phyloP scores from a whole-genome alignment of 192 early-diverging fungal species.

The Funneliformis mosseae region DNA sequence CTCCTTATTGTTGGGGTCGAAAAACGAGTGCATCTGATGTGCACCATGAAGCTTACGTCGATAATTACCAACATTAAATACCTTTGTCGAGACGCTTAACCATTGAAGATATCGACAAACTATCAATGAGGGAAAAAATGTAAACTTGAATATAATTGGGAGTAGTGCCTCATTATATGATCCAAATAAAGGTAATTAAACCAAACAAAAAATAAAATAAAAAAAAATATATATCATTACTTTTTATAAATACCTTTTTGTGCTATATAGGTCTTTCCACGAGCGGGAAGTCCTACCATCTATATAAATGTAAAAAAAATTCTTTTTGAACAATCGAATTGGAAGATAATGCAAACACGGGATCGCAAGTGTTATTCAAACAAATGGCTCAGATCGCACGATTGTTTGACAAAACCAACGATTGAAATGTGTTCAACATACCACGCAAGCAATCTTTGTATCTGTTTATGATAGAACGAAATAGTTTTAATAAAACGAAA shows the following conservation, averaged over 20 bases:
- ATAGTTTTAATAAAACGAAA: background rate
- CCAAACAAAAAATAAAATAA: background rate
- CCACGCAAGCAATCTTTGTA: slow-evolving; percentile 53
- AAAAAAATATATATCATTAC: background rate
- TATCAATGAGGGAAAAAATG: slow-evolving; percentile 35
- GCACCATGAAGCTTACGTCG: slow-evolving; percentile 89
- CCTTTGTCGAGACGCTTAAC: slow-evolving; percentile 90
- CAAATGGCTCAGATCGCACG: background rate
- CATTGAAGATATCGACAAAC: slow-evolving; percentile 93
- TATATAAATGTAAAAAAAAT: slow-evolving; percentile 35
- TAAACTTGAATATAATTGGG: background rate
- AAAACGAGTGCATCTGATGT: slow-evolving; percentile 80
- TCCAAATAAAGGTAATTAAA: background rate
- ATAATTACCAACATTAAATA: slow-evolving; percentile 99
- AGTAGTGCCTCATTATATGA: background rate
- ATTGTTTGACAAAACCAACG: background rate
- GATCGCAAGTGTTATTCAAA: background rate
- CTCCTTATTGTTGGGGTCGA: slow-evolving; percentile 82
- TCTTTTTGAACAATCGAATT: background rate
- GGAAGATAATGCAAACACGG: no score
- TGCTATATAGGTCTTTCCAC: slow-evolving; percentile 97
- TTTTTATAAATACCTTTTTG: slow-evolving; percentile 68
- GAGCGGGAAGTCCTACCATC: slow-evolving; percentile 90
- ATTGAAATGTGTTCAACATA: slow-evolving; percentile 31
- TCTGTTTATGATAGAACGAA: slow-evolving; percentile 28